Evolutionary conservation across 805 yeast genomes (phyloP).

Genomic region (Nakazawaea peltata): DNA sequence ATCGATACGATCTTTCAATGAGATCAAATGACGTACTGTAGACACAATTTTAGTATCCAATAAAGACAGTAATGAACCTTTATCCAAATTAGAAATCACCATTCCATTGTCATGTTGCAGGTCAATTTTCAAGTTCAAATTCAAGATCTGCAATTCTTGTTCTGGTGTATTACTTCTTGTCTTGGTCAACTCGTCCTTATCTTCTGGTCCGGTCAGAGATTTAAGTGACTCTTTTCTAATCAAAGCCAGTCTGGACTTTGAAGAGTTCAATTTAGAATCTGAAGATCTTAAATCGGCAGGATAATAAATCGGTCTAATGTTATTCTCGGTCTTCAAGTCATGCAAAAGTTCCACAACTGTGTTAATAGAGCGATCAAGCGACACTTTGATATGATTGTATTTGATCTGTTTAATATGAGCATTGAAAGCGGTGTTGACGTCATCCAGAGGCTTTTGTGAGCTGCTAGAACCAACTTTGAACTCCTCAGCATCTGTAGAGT

Average conservation of each 20-base stretch:
- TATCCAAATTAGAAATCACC: constrained; percentile 52
- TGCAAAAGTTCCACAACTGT: constrained; percentile 41
- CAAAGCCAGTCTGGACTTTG: constrained; percentile 44
- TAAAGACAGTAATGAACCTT: constrained; percentile 58
- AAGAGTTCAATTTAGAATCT: constrained; percentile 34
- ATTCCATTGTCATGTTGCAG: constrained; percentile 25
- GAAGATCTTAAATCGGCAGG: constrained; percentile 35
- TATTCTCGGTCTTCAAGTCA: constrained; percentile 49
- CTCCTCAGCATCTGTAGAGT: constrained; percentile 12
- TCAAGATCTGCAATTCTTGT: constrained; percentile 45
- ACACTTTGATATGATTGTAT: constrained; percentile 64
- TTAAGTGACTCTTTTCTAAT: constrained; percentile 31
- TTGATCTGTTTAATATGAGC: constrained; percentile 64
- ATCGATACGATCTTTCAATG: constrained; percentile 75
- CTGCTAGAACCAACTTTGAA: too few relatives aligned
- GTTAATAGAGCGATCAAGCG: constrained; percentile 54
- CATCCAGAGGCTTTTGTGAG: too few relatives aligned
- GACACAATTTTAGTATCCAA: constrained; percentile 61
- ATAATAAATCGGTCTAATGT: constrained; percentile 51
- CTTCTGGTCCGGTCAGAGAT: constrained; percentile 11
- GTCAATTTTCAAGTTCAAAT: constrained; percentile 54
- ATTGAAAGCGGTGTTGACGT: background rate
- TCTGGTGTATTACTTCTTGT: constrained; percentile 18
- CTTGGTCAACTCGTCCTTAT: constrained; percentile 6
- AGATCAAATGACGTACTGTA: constrained; percentile 57